Base-by-base conservation (phyloP, 2,329 filamentous ascomycete genomes). In the Ophiostoma australiae region DNA sequence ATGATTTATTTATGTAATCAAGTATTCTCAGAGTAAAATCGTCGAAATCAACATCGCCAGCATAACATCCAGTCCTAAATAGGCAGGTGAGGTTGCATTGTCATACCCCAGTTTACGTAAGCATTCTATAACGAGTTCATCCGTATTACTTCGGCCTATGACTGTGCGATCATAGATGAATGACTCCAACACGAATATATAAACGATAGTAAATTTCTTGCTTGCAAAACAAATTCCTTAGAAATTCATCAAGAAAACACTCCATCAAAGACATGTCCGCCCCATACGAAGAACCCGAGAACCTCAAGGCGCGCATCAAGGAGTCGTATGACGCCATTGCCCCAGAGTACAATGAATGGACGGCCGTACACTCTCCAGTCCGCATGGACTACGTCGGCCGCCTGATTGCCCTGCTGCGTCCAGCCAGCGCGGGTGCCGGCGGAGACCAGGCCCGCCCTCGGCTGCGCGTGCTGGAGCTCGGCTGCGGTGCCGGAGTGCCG, bases 311-410 rank as follows among this genome's bases (percentile, higher is more conserved):
- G n/a, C 80, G 81, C 69, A 73, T 76, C 66, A 73, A 73, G 70
- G 74, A 74, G 39, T 72, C 69, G 31, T 79, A 77, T 71, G 77
- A 77, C 65, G 77, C 77, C 27, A 82, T 83, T 70, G 80, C 80
- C 3, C 72, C 76, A 1, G 71, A 72, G 8, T 82, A 83, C 77
- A 82, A 81, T 72, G 74, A 75, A 65, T 83, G 81, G 81, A 80
- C 81, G 0, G 70, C 72, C 5, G 73, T 74, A 3, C 77, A 81
- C 70, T 74, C 75, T 23, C 71, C 75, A 76, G 68, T 11, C 4
- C 52, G 52, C 7, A 4, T 58, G 52, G 52, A 58, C 1, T 58
- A 58, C 31, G 4, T 58, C n/a, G 10, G 15, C 11, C 52, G 52
- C n/a, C 10, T 58, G 52, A 58, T 27, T 27, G 52, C 52, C 11